Evolutionary conservation across 495 filamentous ascomycete genomes (phyloP).

Genomic region (Monascus purpureus): DNA sequence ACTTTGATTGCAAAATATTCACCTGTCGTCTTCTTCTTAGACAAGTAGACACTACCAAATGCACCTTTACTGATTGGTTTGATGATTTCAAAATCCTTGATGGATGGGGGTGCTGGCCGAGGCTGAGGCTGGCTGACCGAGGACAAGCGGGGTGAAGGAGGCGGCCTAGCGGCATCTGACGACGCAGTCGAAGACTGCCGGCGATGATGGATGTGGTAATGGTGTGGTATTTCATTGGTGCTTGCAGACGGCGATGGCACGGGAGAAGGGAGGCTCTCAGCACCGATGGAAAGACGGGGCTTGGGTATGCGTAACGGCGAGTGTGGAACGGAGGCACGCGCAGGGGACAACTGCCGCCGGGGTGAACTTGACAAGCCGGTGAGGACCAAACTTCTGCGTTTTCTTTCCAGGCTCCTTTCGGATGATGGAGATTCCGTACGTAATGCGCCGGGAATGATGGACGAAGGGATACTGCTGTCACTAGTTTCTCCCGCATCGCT

Average conservation of each 20-base stretch:
- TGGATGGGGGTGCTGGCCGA: slow-evolving; percentile 79
- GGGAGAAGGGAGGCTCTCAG: slow-evolving; percentile 69
- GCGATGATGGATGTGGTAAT: slow-evolving; percentile 60
- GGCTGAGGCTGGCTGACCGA: slow-evolving; percentile 58
- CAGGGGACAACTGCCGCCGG: slow-evolving; percentile 76
- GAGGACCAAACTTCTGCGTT: slow-evolving; percentile 70
- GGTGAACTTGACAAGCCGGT: slow-evolving; percentile 58
- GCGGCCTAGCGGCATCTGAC: slow-evolving; percentile 53
- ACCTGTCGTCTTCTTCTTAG: slow-evolving; percentile 95
- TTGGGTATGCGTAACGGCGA: slow-evolving; percentile 83
- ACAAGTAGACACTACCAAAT: slow-evolving; percentile 93
- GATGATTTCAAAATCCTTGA: slow-evolving; percentile 99
- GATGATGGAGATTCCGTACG: slow-evolving; percentile 85
- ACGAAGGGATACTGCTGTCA: slow-evolving; percentile 80
- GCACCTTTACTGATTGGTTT: slow-evolving; percentile 99
- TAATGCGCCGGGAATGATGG: slow-evolving; percentile 49
- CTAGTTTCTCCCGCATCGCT: slow-evolving; percentile 68
- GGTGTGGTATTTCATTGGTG: slow-evolving; percentile 54
- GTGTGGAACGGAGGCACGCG: slow-evolving; percentile 55
- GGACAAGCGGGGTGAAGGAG: slow-evolving; percentile 67
- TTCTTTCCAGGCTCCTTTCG: slow-evolving; percentile 68
- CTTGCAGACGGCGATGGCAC: slow-evolving; percentile 78
- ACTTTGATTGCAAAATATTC: slow-evolving; percentile 99
- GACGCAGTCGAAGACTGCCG: slow-evolving; percentile 84
- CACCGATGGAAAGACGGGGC: slow-evolving; percentile 59